A percentile compares a stretch with the other conserved stretches of the same genome.
phyloP scores from a whole-genome alignment of 1,284 basidiomycete species.

The Chalciporus sp. region DNA sequence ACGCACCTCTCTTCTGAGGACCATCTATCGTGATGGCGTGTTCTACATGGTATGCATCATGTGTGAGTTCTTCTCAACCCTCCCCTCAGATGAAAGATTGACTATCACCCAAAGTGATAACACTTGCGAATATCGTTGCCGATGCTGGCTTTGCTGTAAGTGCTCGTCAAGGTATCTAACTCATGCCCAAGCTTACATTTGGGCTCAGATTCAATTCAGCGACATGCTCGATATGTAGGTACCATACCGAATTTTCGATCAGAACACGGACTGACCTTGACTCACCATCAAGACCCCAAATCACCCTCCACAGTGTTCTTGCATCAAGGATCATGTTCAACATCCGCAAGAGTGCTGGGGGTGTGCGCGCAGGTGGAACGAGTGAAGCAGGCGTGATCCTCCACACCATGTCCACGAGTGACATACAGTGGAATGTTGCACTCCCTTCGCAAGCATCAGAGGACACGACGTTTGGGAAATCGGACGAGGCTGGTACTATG shows the following conservation, averaged over 20 bases:
- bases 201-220: neutral
- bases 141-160: neutral
- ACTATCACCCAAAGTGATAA: neutral
- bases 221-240: neutral
- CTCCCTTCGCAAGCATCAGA: neutral
- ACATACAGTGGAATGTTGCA: neutral
- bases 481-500: no score
- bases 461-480: neutral
- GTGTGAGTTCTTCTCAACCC: neutral
- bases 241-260: no score
- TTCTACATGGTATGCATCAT: neutral
- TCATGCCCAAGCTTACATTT: neutral
- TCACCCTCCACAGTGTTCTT: slow-evolving; percentile 2
- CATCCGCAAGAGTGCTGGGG: neutral
- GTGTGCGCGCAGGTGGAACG: neutral
- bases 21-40: neutral
- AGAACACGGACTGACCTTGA: no score
- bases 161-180: neutral
- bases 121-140: neutral
- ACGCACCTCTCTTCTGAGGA: neutral
- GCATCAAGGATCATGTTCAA: slow-evolving; percentile 7
- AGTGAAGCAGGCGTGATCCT: neutral
- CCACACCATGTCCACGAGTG: neutral
- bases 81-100: neutral
- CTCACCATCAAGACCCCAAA: neutral